phyloP scores from a whole-genome alignment of 78 protist species.

The Chrysochromulina parva region DNA sequence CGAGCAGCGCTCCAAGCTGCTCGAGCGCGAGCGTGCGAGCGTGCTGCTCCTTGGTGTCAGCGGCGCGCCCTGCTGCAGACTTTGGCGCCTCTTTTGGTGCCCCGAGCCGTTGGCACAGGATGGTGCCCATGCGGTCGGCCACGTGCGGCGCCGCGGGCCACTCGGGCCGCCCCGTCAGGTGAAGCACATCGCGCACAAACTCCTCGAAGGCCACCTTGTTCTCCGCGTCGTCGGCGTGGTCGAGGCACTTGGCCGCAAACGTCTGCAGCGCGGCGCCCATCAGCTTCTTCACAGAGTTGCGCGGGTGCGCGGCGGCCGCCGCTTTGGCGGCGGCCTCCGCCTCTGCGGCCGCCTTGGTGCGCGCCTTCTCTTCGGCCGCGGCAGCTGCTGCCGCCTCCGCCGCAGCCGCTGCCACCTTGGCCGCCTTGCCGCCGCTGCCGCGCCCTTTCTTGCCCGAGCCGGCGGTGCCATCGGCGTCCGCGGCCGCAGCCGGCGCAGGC shows the following conservation, averaged over 20 bases:
- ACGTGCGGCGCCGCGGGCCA: neutral
- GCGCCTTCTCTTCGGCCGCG: too few relatives aligned
- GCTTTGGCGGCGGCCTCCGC: too few relatives aligned
- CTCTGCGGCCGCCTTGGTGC: too few relatives aligned
- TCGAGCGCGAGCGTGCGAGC: neutral
- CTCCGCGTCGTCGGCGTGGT: neutral
- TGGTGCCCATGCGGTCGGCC: neutral
- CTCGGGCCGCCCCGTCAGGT: neutral
- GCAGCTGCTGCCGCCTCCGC: too few relatives aligned
- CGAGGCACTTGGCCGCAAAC: neutral
- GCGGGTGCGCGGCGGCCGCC: neutral
- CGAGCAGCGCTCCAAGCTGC: neutral
- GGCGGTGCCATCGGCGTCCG: too few relatives aligned
- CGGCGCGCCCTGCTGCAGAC: neutral
- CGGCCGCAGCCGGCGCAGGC: too few relatives aligned
- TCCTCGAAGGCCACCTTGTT: neutral
- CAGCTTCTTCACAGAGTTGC: neutral
- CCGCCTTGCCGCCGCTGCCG: too few relatives aligned
- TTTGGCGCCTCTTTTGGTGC: neutral
- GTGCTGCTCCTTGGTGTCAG: neutral
- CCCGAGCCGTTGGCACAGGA: neutral
- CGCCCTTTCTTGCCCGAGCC: too few relatives aligned
- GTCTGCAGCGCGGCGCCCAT: neutral
- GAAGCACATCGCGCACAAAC: neutral
- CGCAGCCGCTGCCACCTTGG: too few relatives aligned